A percentile compares a stretch with the other conserved stretches of the same genome.
These are phyloP conservation scores for Solanum paucissectum DNA, from an alignment of 257 asterid genomes.

Conservation along the genomic window DNA sequence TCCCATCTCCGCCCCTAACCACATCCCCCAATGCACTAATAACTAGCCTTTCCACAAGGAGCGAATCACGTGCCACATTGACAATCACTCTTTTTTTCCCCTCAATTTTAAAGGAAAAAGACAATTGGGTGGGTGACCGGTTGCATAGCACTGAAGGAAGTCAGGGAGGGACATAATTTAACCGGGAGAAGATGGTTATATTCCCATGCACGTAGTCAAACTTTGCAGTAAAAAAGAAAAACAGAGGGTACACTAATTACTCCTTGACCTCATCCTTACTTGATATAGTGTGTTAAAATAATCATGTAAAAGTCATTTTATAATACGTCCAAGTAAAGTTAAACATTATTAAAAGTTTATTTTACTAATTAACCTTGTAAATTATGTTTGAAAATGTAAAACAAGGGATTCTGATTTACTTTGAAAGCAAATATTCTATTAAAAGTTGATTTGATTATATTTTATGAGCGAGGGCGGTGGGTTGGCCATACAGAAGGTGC, in stretches of 20 bases:
- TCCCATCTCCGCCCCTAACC: constrained; percentile 9
- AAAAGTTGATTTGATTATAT: neutral
- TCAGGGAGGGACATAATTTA: constrained; percentile 13
- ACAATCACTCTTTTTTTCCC: neutral
- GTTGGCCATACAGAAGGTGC: neutral
- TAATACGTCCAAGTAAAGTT: neutral
- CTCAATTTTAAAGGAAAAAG: neutral
- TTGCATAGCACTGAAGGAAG: neutral
- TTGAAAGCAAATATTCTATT: neutral
- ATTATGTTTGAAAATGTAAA: neutral
- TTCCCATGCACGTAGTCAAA: neutral
- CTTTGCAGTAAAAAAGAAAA: neutral
- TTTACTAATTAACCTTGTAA: neutral
- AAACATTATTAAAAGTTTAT: too few species aligned
- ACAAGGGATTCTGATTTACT: neutral
- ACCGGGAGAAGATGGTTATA: constrained; percentile 16
- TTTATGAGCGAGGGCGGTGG: neutral
- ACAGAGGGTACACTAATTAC: constrained; percentile 15
- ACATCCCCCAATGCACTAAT: constrained; percentile 7
- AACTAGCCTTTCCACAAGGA: neutral
- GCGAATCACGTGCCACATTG: constrained; percentile 36
- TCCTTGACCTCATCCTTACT: neutral
- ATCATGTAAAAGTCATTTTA: too few species aligned
- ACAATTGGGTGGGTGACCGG: neutral
- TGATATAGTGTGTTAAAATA: too few species aligned